These are phyloP conservation scores for Wallemia ichthyophaga DNA, from an alignment of 1,284 basidiomycete genomes.

Conservation along the genomic window DNA sequence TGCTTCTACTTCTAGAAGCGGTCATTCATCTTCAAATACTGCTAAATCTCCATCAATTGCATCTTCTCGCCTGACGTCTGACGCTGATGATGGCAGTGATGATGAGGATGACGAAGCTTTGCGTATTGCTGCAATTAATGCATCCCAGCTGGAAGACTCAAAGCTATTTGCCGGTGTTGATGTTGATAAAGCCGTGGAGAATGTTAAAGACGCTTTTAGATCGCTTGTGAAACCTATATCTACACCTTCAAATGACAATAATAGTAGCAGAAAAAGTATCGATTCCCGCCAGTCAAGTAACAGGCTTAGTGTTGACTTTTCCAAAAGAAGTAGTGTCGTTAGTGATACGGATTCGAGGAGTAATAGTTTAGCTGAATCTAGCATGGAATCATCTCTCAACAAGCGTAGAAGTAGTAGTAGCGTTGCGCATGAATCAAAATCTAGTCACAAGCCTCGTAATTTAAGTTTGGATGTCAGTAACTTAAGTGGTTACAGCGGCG, in stretches of 20 bases:
- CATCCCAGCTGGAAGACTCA: constrained; percentile 4
- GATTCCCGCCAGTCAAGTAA: constrained; percentile 2
- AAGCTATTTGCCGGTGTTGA: constrained; percentile 4
- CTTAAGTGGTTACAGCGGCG: background rate
- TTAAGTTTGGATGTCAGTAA: background rate
- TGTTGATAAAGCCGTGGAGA: constrained; percentile 7
- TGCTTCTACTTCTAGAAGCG: background rate
- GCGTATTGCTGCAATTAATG: constrained; percentile 2
- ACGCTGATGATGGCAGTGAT: constrained; percentile 8
- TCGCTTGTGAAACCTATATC: constrained; percentile 4
- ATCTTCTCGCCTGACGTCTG: background rate
- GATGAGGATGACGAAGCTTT: constrained; percentile 6
- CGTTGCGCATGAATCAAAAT: background rate
- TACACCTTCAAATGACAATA: constrained; percentile 5
- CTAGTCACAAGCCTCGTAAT: background rate
- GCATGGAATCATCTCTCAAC: background rate
- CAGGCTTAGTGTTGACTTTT: constrained; percentile 1
- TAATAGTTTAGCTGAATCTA: background rate
- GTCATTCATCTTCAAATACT: background rate
- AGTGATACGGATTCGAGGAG: background rate
- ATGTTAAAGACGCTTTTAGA: constrained; percentile 7
- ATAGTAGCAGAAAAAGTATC: constrained; percentile 2
- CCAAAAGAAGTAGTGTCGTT: constrained; percentile 1
- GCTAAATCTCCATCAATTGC: background rate
- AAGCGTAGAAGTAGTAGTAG: background rate